Conservation (phyloP, 192 early-diverging fungal genomes). For the Coemansia sp. region DNA sequence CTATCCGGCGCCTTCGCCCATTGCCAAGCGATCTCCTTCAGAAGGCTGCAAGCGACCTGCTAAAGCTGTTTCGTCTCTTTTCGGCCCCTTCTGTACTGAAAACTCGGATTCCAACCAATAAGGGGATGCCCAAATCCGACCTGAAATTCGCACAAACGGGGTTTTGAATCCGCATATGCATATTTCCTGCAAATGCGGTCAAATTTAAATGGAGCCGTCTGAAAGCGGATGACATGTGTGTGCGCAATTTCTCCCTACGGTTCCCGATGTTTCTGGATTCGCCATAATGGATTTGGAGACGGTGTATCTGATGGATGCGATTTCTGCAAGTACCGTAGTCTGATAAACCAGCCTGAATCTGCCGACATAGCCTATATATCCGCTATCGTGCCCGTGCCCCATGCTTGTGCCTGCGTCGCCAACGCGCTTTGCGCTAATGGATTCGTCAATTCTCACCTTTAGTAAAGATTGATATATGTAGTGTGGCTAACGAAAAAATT, state of each 20-base stretch:
- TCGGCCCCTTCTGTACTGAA: too few species aligned
- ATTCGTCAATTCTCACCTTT: conserved; percentile 43
- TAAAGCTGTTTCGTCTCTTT: too few species aligned
- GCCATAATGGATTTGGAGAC: background rate
- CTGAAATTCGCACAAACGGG: background rate
- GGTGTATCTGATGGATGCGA: conserved; percentile 1
- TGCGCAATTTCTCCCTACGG: too few species aligned
- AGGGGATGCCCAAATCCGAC: too few species aligned
- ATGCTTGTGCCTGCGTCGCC: background rate
- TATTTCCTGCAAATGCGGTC: background rate
- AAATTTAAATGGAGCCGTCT: too few species aligned
- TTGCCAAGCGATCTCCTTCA: too few species aligned
- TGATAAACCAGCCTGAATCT: background rate
- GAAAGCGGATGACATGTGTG: too few species aligned
- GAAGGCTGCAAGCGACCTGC: too few species aligned
- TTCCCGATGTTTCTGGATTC: background rate
- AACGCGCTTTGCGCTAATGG: conserved; percentile 11
- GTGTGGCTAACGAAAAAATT: conserved; percentile 22
- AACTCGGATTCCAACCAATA: too few species aligned
- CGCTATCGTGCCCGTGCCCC: background rate
- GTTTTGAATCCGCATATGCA: background rate
- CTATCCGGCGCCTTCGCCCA: too few species aligned
- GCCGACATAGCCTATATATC: background rate
- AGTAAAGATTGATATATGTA: conserved; percentile 25
- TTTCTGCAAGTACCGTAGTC: background rate